Conservation (phyloP, 192 early-diverging fungal species). For the Backusella tarrabulga region DNA sequence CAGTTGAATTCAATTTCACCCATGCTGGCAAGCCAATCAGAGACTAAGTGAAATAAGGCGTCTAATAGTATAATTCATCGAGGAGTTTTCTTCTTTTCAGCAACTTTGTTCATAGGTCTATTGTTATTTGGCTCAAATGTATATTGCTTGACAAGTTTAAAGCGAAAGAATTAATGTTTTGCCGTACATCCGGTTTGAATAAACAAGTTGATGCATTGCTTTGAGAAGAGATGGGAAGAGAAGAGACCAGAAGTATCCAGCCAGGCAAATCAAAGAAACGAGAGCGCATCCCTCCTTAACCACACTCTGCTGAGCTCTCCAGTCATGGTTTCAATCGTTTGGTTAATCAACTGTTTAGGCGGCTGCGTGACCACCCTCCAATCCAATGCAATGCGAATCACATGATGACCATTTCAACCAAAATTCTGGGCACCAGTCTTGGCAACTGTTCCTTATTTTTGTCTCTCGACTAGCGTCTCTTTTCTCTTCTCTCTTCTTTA, state of each 20-base stretch:
- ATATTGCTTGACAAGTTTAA: no score
- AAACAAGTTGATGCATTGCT: neutral
- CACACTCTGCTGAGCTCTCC: neutral
- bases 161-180: no score
- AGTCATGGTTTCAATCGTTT: neutral
- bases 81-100: no score
- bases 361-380: neutral
- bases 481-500: neutral
- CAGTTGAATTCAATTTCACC: no score
- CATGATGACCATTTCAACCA: neutral
- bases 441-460: neutral
- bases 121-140: no score
- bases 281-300: neutral
- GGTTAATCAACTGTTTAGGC: neutral
- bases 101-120: no score
- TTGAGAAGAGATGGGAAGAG: neutral
- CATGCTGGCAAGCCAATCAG: no score
- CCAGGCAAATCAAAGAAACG: no score
- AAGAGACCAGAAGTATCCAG: neutral
- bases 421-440: neutral
- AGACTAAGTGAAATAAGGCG: no score
- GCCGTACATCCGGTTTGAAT: neutral
- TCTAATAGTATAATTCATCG: no score
- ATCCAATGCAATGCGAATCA: neutral
- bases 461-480: neutral